Evolutionary conservation across 257 asterid species (phyloP).

Genomic region (Nicotiana tabacum): DNA sequence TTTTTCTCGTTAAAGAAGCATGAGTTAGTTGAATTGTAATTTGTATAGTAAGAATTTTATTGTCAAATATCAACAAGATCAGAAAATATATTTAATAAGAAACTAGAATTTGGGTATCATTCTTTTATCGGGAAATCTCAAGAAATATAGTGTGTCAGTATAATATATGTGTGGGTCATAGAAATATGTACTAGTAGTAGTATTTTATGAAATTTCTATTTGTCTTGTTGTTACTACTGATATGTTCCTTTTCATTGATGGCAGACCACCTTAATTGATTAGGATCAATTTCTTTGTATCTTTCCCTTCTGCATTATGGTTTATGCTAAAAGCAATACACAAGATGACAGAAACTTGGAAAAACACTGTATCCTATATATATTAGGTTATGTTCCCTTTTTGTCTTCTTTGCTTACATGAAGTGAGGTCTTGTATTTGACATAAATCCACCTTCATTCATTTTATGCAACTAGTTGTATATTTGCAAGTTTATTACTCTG

Average conservation of each 20-base stretch:
- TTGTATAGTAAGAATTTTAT: too few species aligned
- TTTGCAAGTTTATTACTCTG: not conserved
- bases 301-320: not conserved
- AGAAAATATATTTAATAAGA: too few species aligned
- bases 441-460: not conserved
- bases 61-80: too few species aligned
- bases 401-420: not conserved
- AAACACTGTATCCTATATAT: not conserved
- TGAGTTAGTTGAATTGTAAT: too few species aligned
- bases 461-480: not conserved
- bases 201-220: not conserved
- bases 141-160: too few species aligned
- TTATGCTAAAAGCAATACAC: not conserved
- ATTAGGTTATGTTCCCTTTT: not conserved
- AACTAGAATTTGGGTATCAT: too few species aligned
- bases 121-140: too few species aligned
- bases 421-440: not conserved
- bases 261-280: not conserved
- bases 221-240: not conserved
- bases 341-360: not conserved
- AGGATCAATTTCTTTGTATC: not conserved
- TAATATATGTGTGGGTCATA: too few species aligned
- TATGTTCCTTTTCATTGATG: slow-evolving; percentile 7
- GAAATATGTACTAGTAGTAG: too few species aligned
- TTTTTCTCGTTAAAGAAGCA: too few species aligned